These are phyloP conservation scores for Orbilia javanica DNA, from an alignment of 2,329 filamentous ascomycete species.

Conservation along the genomic window DNA sequence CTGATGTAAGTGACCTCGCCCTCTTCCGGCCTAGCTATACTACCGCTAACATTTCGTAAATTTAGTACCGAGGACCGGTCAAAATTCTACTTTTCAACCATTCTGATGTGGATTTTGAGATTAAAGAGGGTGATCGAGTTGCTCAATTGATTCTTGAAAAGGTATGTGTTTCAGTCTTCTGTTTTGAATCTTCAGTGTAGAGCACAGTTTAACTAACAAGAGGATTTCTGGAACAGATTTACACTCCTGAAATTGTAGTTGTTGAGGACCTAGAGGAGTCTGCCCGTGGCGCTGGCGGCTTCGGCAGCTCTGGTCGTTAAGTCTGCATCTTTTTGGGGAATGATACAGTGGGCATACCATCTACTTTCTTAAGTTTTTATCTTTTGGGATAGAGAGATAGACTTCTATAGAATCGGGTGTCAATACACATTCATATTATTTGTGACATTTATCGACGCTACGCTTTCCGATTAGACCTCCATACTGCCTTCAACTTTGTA, in stretches of 20 bases:
- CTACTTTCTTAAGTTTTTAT: background rate
- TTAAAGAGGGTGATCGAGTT: constrained; percentile 88
- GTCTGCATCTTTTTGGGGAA: background rate
- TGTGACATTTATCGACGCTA: background rate
- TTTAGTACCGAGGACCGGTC: constrained; percentile 83
- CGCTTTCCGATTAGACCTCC: too few species aligned
- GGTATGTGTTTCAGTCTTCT: constrained; percentile 66
- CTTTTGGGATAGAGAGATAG: constrained; percentile 5
- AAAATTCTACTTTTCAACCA: constrained; percentile 97
- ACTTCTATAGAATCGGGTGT: background rate
- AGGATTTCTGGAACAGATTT: constrained; percentile 76
- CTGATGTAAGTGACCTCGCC: constrained; percentile 70
- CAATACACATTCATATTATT: background rate
- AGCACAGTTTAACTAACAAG: constrained; percentile 5
- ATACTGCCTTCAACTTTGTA: too few species aligned
- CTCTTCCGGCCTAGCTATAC: background rate
- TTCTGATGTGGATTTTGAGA: constrained; percentile 62
- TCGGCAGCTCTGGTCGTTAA: constrained; percentile 81
- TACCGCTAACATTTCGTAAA: background rate
- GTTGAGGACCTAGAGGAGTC: constrained; percentile 90
- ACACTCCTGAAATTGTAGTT: constrained; percentile 90
- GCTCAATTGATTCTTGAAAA: constrained; percentile 94
- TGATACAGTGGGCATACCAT: background rate
- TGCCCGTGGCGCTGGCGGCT: constrained; percentile 88
- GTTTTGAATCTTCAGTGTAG: background rate